Evolutionary conservation across 225 moss, liverwort and hornwort species (phyloP), one percentile per base, ranked within the genome.

Genomic region (Marchantia paleacea): DNA sequence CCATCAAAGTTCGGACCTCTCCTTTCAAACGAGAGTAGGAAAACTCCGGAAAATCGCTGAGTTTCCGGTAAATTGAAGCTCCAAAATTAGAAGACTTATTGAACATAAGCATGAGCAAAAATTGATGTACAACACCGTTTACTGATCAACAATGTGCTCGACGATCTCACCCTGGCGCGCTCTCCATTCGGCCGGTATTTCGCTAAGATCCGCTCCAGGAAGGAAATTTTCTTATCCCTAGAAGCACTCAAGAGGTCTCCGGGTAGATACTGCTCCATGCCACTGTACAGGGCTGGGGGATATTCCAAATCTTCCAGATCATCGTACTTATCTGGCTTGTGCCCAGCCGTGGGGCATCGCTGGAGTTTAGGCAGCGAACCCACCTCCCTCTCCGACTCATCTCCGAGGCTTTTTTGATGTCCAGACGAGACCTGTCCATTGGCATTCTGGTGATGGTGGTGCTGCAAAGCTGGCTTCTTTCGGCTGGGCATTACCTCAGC

Each of bases 261-360:
- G 19, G 97, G 97, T 64, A 99, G 86, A 80, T 99, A 95, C 85
- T 92, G 92, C 84, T 99, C 97, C 97, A 99, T 92, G 19, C 90
- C 89, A 75, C 95, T 95, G 58, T 99, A 99, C 55, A 99, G 85
- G 67, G 92, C 78, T 68, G 95, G 84, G 10, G 97, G 97, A 72
- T 99, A 99, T 84, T 99, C 97, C 84, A 99, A 87, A 80, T 95
- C 95, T 54, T 95, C 97, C 85, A 99, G 68, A 79, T 99, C 97
- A 81, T 92, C 95, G n/a, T 99, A 99, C 12, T 82, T 88, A 80
- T 99, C 95, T 54, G 93, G 90, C 84, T 91, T 93, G 76, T 99
- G 97, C 82, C 90, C 92, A 60, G 83, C 77, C 64, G 89, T 89
- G 20, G 97, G 93, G 54, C 73, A 75, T 71, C 75, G 91, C 70